Percentiles rank a stretch among this genome's conserved stretches.
Evolutionary conservation across 2,329 filamentous ascomycete genomes (phyloP).

Genomic region (Zymoseptoria pseudotritici): DNA sequence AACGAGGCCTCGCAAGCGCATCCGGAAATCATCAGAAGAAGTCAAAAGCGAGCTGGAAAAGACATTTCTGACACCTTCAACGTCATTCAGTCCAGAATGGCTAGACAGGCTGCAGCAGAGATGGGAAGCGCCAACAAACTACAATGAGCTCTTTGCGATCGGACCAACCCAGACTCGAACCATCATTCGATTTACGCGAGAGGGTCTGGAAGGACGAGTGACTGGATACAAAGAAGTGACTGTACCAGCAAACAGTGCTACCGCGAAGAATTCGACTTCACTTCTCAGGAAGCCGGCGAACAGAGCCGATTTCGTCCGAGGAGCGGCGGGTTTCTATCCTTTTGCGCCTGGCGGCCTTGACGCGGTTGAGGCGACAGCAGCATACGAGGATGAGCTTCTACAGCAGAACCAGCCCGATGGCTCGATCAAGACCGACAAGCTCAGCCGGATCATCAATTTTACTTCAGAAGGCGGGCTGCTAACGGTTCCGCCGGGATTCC

Average conservation of each 20-base stretch:
- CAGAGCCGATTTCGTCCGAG: constrained; percentile 83
- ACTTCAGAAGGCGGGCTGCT: constrained; percentile 69
- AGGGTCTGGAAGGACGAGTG: constrained; percentile 85
- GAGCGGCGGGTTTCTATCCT: constrained; percentile 87
- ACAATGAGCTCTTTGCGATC: constrained; percentile 76
- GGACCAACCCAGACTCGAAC: constrained; percentile 89
- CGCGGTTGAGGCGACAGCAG: constrained; percentile 75
- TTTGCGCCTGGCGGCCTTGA: constrained; percentile 89
- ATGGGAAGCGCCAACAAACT: constrained; percentile 77
- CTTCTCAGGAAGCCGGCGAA: constrained; percentile 77
- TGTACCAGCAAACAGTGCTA: constrained; percentile 78
- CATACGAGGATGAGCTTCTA: constrained; percentile 68
- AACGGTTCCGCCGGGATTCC: constrained; percentile 73
- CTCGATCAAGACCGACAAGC: constrained; percentile 38
- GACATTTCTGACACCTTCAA: constrained; percentile 71
- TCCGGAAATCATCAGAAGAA: constrained; percentile 50
- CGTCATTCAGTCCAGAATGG: constrained; percentile 75
- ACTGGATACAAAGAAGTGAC: constrained; percentile 93
- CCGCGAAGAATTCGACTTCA: constrained; percentile 91
- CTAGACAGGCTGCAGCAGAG: constrained; percentile 80
- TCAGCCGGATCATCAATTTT: constrained; percentile 84
- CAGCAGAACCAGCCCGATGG: constrained; percentile 37
- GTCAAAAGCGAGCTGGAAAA: constrained; percentile 65
- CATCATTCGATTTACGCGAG: constrained; percentile 84
- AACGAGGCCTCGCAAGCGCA: constrained; percentile 45